A percentile compares a stretch with the other conserved stretches of the same genome.
Conservation (phyloP, 495 filamentous ascomycete species). For the Amniculicola lignicola region DNA sequence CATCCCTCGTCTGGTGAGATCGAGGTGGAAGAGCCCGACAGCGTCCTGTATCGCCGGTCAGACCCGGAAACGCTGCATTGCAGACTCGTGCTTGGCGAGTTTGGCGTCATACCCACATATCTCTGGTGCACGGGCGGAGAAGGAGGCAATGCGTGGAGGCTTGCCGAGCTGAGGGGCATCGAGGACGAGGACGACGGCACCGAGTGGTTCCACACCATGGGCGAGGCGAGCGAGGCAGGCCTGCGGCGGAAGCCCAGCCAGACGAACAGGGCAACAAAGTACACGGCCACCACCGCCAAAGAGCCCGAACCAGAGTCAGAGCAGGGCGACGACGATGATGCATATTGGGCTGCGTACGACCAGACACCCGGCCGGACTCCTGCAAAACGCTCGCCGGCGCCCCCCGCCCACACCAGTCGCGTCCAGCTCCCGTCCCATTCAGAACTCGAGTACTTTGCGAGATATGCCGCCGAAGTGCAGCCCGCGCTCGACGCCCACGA, state of each 20-base stretch:
- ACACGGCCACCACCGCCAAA: slow-evolving; percentile 3
- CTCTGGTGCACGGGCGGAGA: slow-evolving; percentile 66
- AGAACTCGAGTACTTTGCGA: slow-evolving; percentile 80
- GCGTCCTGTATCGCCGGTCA: slow-evolving; percentile 64
- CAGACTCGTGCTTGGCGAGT: slow-evolving; percentile 51
- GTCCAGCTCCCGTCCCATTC: slow-evolving; percentile 44
- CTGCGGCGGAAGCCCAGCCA: slow-evolving; percentile 27
- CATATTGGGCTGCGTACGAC: slow-evolving; percentile 95
- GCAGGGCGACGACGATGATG: slow-evolving; percentile 65
- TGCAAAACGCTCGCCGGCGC: slow-evolving; percentile 60
- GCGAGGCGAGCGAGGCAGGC: slow-evolving; percentile 52
- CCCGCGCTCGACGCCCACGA: slow-evolving; percentile 89
- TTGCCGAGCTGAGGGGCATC: slow-evolving; percentile 70
- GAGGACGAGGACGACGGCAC: slow-evolving; percentile 46
- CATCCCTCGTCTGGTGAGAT: slow-evolving; percentile 93
- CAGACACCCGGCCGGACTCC: slow-evolving; percentile 76
- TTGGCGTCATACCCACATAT: slow-evolving; percentile 51
- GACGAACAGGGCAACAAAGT: slow-evolving; percentile 26
- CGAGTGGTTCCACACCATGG: slow-evolving; percentile 52
- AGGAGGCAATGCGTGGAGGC: slow-evolving; percentile 71
- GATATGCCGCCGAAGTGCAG: slow-evolving; percentile 75
- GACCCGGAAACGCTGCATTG: slow-evolving; percentile 86
- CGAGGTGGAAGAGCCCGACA: slow-evolving; percentile 65
- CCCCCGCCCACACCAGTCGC: slow-evolving; percentile 39
- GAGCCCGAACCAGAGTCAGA: slow-evolving; percentile 22